Evolutionary conservation across 345 rosid species (phyloP), one percentile per base, ranked within the genome.

Genomic region (thale cress (Arabidopsis thaliana)): DNA sequence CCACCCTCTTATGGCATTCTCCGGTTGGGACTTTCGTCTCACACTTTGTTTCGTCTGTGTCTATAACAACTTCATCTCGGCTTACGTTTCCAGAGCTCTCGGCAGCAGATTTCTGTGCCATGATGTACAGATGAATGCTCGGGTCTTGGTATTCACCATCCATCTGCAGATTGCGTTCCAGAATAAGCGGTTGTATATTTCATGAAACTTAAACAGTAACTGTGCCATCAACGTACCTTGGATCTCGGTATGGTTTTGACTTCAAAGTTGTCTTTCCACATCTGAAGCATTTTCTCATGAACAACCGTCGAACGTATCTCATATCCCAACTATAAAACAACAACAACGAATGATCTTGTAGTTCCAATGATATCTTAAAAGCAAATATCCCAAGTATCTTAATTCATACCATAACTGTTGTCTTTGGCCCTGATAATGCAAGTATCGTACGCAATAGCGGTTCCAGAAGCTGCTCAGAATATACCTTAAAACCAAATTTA

Each of bases 401-500:
- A 62, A 1, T 9, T 37, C 66, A 13, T 80, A 94, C 97, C 88
- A 94, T 69, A 65, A 94, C 84, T 68, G 85, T 82, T 64, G 97
- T 93, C 88, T 87, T 93, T 52, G 91, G 90, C 70, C 95, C 95
- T 41, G 95, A 88, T 55, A 94, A 71, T 13, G 91, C 89, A 56
- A 81, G 67, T 55, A 88, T 85, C 22, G 98, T 91, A 74, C 45
- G 82, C 84, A 91, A 78, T 8, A 91, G 83, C 33, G 93, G 97
- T 56, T 85, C 95, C 87, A 94, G 69, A 55, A 94, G 93, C 85
- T 94, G 96, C 87, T 94, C 98, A 11, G 91, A 83, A 79, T 91
- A 94, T 66, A 91, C 97, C 98, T 91, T 75, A 30, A 30, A 62
- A 66, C 38, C 38, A 33, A 51, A 82, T 73, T 70, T 30, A 63